Evolutionary conservation across 305 asterid genomes (phyloP).

Genomic region (Fraxinus albicans): DNA sequence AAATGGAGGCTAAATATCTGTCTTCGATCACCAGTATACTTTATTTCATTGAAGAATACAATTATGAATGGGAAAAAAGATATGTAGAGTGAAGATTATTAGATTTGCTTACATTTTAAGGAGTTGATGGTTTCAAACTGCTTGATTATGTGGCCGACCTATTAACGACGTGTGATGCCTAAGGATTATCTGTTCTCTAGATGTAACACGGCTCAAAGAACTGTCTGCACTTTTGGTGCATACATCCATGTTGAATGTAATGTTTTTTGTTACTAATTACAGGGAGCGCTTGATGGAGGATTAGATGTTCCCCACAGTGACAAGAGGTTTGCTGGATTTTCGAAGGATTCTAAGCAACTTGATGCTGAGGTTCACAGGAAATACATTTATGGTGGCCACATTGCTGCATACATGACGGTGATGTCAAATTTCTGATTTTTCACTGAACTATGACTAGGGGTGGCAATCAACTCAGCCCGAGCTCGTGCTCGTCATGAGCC

Average conservation of each 20-base stretch:
- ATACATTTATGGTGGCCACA: constrained; percentile 63
- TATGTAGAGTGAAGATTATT: neutral
- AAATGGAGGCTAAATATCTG: neutral
- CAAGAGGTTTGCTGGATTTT: constrained; percentile 62
- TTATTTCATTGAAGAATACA: neutral
- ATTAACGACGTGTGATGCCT: neutral
- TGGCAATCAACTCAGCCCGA: no score
- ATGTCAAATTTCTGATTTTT: neutral
- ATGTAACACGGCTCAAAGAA: neutral
- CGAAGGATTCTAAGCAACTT: constrained; percentile 57
- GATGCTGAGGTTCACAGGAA: constrained; percentile 63
- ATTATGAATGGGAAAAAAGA: neutral
- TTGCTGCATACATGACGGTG: constrained; percentile 61
- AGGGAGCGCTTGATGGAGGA: constrained; percentile 73
- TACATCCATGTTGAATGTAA: neutral
- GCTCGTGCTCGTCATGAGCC: no score
- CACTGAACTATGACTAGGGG: neutral
- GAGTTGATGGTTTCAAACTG: neutral
- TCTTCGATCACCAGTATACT: neutral
- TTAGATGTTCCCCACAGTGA: constrained; percentile 66
- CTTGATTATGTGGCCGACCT: neutral
- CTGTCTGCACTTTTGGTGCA: neutral
- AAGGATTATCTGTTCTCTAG: neutral
- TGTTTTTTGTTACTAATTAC: neutral
- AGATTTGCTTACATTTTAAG: neutral